These are phyloP conservation scores for Henningerozyma blattae DNA, from an alignment of 805 yeast species.

Conservation along the genomic window DNA sequence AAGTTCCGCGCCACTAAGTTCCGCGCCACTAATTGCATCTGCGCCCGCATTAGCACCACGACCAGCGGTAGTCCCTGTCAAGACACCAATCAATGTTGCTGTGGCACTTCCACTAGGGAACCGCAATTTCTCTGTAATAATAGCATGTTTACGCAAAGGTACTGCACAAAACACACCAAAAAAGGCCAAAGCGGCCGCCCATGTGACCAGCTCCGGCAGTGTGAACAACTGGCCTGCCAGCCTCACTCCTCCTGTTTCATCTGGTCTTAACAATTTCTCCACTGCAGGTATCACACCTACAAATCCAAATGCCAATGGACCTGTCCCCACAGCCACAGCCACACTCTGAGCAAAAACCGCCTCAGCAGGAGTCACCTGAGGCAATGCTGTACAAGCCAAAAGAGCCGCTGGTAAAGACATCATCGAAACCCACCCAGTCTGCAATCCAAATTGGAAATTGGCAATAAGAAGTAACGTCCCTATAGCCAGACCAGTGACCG, in stretches of 20 bases:
- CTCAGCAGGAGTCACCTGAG: slow-evolving; percentile 75
- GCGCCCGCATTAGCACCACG: slow-evolving; percentile 23
- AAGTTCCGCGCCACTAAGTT: background rate
- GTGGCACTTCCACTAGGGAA: slow-evolving; percentile 97
- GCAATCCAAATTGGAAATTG: slow-evolving; percentile 91
- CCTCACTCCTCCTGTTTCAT: slow-evolving; percentile 54
- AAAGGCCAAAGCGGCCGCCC: slow-evolving; percentile 83
- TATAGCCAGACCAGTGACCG: slow-evolving; percentile 74
- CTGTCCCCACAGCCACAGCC: slow-evolving; percentile 96
- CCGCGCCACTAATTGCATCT: slow-evolving; percentile 4
- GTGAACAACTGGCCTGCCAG: slow-evolving; percentile 25
- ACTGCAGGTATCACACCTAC: slow-evolving; percentile 95
- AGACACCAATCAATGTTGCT: slow-evolving; percentile 79
- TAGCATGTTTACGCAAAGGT: slow-evolving; percentile 75
- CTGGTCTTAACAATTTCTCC: slow-evolving; percentile 69
- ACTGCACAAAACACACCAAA: slow-evolving; percentile 95
- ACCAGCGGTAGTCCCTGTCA: slow-evolving; percentile 55
- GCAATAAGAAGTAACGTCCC: slow-evolving; percentile 81
- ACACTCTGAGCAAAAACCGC: slow-evolving; percentile 86
- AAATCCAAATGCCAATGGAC: slow-evolving; percentile 89
- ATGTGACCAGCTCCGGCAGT: slow-evolving; percentile 47
- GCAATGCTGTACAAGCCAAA: slow-evolving; percentile 71
- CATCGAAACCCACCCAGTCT: slow-evolving; percentile 99
- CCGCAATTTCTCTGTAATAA: slow-evolving; percentile 74
- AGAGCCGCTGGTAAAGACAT: slow-evolving; percentile 94